Conservation (phyloP, 2,329 filamentous ascomycete genomes). For the Aspergillus niger region DNA sequence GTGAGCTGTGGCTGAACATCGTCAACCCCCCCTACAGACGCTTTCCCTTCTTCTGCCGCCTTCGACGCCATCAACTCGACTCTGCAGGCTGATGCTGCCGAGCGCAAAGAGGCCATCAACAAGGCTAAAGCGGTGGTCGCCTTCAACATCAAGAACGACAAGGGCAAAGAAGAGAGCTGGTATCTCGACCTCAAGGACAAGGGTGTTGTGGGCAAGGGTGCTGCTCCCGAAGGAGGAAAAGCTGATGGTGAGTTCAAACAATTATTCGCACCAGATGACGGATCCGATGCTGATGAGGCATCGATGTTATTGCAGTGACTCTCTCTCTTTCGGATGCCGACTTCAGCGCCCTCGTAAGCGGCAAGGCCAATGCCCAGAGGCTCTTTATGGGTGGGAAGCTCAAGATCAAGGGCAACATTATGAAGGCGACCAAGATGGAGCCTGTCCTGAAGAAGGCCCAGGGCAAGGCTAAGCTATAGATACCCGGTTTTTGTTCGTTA, state of each 20-base stretch:
- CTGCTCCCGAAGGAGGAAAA: constrained; percentile 69
- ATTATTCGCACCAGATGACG: not conserved
- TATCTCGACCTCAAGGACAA: constrained; percentile 93
- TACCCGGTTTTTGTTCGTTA: constrained; percentile 24
- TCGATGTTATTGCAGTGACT: constrained; percentile 64
- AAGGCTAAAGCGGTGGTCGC: constrained; percentile 83
- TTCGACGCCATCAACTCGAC: constrained; percentile 84
- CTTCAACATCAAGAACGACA: constrained; percentile 87
- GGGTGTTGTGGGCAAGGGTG: constrained; percentile 77
- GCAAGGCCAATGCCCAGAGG: constrained; percentile 91
- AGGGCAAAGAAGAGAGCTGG: constrained; percentile 81
- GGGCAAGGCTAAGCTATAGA: constrained; percentile 79
- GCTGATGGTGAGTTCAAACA: constrained; percentile 66
- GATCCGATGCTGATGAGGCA: not conserved
- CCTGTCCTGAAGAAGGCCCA: constrained; percentile 87
- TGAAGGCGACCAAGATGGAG: constrained; percentile 97
- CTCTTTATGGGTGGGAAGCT: constrained; percentile 98
- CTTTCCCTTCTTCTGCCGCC: constrained; percentile 85
- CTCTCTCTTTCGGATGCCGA: constrained; percentile 80
- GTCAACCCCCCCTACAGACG: constrained; percentile 53
- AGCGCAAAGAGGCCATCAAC: constrained; percentile 86
- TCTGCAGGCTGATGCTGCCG: constrained; percentile 68
- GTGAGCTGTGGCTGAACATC: constrained; percentile 12
- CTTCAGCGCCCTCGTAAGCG: constrained; percentile 78
- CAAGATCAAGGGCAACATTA: constrained; percentile 96